phyloP scores from a whole-genome alignment of 1,284 basidiomycete species.

The Exobasidium rhododendri region DNA sequence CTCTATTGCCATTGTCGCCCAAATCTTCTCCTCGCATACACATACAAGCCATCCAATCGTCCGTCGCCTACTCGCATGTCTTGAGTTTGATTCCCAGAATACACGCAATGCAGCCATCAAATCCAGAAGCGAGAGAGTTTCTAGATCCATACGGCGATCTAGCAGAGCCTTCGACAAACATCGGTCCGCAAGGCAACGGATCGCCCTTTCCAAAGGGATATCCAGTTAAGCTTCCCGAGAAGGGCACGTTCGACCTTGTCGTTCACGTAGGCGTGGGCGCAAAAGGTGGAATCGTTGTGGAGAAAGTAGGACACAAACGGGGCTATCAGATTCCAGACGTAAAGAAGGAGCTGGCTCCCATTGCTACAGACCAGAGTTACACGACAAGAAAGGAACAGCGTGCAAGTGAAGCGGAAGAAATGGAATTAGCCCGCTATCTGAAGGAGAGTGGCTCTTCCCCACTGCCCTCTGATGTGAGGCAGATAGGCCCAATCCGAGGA shows the following conservation, averaged over 20 bases:
- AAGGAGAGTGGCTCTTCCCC: background rate
- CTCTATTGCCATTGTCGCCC: too few relatives aligned
- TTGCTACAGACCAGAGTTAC: slow-evolving; percentile 5
- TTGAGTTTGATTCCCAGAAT: slow-evolving; percentile 16
- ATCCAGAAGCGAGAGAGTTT: slow-evolving; percentile 10
- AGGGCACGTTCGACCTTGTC: slow-evolving; percentile 14
- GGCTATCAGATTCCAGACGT: slow-evolving; percentile 16
- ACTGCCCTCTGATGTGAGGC: background rate
- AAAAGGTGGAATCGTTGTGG: slow-evolving; percentile 13
- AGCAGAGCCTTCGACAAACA: background rate
- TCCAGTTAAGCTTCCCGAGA: background rate
- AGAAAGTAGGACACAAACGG: slow-evolving; percentile 17
- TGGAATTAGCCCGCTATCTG: background rate
- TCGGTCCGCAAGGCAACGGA: slow-evolving; percentile 15
- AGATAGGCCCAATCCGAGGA: slow-evolving; percentile 10
- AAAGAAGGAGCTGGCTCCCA: slow-evolving; percentile 10
- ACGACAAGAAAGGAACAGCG: background rate
- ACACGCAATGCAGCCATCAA: background rate
- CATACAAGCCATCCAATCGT: slow-evolving; percentile 17
- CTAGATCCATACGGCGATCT: slow-evolving; percentile 12
- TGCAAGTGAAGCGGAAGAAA: background rate
- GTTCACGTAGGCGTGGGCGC: slow-evolving; percentile 18
- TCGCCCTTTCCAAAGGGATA: slow-evolving; percentile 16
- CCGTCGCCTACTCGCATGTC: slow-evolving; percentile 14
- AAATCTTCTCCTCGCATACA: slow-evolving; percentile 11